Conservation (phyloP, 441 rosid genomes). For the Macaranga tanarius region DNA sequence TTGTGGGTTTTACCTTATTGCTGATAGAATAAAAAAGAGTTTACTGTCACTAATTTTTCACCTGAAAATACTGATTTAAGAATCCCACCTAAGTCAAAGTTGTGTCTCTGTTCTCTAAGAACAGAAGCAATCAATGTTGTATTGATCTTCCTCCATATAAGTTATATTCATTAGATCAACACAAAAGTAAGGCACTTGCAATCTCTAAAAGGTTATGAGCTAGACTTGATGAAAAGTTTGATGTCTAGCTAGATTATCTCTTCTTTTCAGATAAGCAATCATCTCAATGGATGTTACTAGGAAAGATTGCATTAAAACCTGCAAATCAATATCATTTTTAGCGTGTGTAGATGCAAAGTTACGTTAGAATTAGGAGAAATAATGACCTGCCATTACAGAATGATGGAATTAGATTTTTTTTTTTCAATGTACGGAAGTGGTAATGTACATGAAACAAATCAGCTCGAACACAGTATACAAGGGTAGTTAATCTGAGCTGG, state of each 20-base stretch:
- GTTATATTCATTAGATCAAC: not conserved
- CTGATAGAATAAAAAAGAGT: no score
- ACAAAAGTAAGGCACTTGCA: not conserved
- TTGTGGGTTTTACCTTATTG: no score
- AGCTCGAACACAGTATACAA: conserved; percentile 21
- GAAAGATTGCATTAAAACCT: not conserved
- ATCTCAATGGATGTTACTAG: not conserved
- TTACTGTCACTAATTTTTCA: no score
- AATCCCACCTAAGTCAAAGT: no score
- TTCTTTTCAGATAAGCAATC: not conserved
- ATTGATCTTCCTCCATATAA: not conserved
- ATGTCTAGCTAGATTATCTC: no score
- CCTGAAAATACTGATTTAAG: no score
- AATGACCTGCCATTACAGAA: not conserved
- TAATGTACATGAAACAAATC: conserved; percentile 37
- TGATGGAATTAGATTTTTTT: conserved; percentile 22
- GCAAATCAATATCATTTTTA: not conserved
- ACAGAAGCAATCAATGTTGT: not conserved
- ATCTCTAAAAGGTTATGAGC: no score
- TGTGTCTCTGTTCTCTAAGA: not conserved
- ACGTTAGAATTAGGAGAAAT: not conserved
- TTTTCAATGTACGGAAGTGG: conserved; percentile 21
- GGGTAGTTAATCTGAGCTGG: conserved; percentile 29
- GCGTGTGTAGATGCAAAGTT: not conserved
- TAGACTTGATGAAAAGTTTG: no score